Base-by-base conservation (phyloP, 805 yeast species). In the Wickerhamomyces rabaulensis region DNA sequence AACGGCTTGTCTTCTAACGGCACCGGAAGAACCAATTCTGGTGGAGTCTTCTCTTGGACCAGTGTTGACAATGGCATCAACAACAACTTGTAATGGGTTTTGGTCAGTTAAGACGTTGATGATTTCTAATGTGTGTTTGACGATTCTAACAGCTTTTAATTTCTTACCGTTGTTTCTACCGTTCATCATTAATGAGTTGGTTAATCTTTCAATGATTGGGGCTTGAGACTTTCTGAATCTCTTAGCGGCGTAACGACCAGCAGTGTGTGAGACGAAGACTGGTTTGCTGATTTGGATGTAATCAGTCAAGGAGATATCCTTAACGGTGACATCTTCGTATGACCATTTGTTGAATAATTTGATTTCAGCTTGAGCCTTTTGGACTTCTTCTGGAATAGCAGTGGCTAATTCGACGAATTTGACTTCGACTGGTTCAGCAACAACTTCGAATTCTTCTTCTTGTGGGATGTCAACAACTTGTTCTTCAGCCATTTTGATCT, bases 151-250 rank as follows among this genome's bases (percentile, higher is more conserved):
- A 67, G 99, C 99, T 87, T 92, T 91, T 76, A 95, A 88, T 82
- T 94, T 94, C 86, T 94, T 94, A 85, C 99, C 99, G 87, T 95
- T 94, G 95, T 94, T 94, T 84, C 98, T 92, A 82, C 99, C 99
- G 87, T 94, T 91, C 99, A 94, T 94, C 99, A 94, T 94, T 73
- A 94, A 82, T 59, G 99, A 87, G 92, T 94, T 92, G 78, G 98
- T 92, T 75, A 94, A 83, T 84, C 99, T 92, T 86, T 94, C 99
- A 65, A 94, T 75, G 75, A 94, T 85, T 70, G 98, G 98, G 81
- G 97, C 91, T 83, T 94, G 99, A 64, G 98, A 94, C 87, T 94
- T 94, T 86, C 98, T 91, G 87, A 94, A 94, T 79, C 99, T 91
- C 89, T 94, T 94, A 79, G 88, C 75, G 68, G 98, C 98, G 80